A percentile compares a stretch with the other conserved stretches of the same genome.
Conservation (phyloP, 257 asterid species). For the Rauvolfia tetraphylla region DNA sequence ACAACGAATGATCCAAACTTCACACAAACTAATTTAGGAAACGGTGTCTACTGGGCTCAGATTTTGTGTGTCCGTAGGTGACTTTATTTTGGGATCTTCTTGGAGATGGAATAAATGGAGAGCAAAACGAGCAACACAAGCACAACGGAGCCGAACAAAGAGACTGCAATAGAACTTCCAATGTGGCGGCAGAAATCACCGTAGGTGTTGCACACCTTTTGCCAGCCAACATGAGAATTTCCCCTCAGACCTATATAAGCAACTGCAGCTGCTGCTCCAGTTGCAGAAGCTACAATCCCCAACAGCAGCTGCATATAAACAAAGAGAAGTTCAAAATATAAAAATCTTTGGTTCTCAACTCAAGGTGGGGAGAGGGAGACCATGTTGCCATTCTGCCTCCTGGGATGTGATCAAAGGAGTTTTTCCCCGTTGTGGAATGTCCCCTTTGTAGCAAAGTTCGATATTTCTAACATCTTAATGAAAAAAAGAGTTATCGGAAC, state of each 20-base stretch:
- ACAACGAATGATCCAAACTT: conserved; percentile 10
- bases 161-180: conserved; percentile 50
- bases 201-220: conserved; percentile 46
- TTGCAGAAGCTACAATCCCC: conserved; percentile 74
- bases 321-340: not conserved
- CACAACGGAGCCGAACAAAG: conserved; percentile 49
- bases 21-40: not conserved
- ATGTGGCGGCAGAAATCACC: conserved; percentile 58
- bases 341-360: not conserved
- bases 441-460: not conserved
- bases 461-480: not conserved
- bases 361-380: too few species aligned
- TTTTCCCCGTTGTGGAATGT: not conserved
- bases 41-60: not conserved
- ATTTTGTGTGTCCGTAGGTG: conserved; percentile 1
- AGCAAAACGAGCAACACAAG: conserved; percentile 52
- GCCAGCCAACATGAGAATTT: conserved; percentile 51
- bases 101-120: conserved; percentile 53
- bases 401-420: not conserved
- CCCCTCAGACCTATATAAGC: conserved; percentile 73
- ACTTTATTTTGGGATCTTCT: conserved; percentile 57
- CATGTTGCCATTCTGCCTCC: not conserved
- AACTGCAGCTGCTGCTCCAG: conserved; percentile 80
- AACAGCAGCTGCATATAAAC: conserved; percentile 49
- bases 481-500: not conserved